phyloP scores from a whole-genome alignment of 108 stramenopile genomes.

The Skeletonema costatum region DNA sequence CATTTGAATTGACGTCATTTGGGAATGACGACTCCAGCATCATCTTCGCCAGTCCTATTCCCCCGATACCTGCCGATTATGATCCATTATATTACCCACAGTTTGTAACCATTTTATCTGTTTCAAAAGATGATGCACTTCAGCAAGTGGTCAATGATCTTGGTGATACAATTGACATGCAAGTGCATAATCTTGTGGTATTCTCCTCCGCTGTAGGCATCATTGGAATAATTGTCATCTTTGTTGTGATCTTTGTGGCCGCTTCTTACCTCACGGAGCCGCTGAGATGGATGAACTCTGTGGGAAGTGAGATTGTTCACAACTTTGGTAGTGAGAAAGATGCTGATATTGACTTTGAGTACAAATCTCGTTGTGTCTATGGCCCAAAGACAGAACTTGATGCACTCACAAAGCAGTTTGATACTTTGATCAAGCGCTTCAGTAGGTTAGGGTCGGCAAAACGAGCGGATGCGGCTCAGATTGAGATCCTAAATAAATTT shows the following conservation, averaged over 20 bases:
- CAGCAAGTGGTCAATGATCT: constrained; percentile 25
- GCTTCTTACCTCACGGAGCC: constrained; percentile 48
- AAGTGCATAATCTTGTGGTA: constrained; percentile 26
- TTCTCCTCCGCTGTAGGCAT: constrained; percentile 35
- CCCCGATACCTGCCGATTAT: constrained; percentile 39
- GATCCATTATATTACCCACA: constrained; percentile 42
- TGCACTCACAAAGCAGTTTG: constrained; percentile 43
- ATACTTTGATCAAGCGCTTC: constrained; percentile 44
- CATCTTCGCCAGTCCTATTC: constrained; percentile 26
- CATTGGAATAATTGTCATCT: constrained; percentile 33
- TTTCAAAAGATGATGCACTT: constrained; percentile 22
- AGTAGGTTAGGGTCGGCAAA: constrained; percentile 20
- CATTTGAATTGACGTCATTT: background rate
- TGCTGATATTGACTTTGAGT: constrained; percentile 14
- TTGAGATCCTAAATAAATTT: constrained; percentile 3
- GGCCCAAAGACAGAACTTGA: constrained; percentile 58
- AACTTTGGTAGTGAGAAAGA: constrained; percentile 41
- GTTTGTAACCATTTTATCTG: constrained; percentile 37
- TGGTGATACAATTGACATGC: constrained; percentile 24
- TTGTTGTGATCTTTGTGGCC: constrained; percentile 35
- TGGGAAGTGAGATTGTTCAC: constrained; percentile 42
- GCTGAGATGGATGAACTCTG: constrained; percentile 55
- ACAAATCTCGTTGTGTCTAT: constrained; percentile 6
- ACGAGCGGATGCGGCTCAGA: constrained; percentile 4
- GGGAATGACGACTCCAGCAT: constrained; percentile 9